Percentiles rank a stretch among this genome's conserved stretches.
These are phyloP conservation scores for Brassica cretica DNA, from an alignment of 345 rosid genomes.

Conservation along the genomic window DNA sequence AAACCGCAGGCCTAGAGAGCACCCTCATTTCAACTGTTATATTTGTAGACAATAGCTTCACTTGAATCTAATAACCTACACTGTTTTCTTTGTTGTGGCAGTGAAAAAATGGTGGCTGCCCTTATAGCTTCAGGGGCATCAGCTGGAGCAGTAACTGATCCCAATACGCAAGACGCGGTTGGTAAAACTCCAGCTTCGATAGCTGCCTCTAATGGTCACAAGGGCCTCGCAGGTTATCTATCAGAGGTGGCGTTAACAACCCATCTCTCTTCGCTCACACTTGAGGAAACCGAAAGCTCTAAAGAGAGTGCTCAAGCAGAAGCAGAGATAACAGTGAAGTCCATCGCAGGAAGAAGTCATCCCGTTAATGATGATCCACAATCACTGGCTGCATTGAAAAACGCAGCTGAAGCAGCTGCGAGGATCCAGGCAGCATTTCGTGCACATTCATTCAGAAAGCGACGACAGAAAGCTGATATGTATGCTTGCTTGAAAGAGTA, in stretches of 20 bases:
- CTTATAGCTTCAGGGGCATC: constrained; percentile 92
- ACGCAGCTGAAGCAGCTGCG: constrained; percentile 91
- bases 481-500: constrained; percentile 51
- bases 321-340: constrained; percentile 68
- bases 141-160: constrained; percentile 97
- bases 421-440: constrained; percentile 95
- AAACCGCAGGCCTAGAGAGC: too few relatives aligned
- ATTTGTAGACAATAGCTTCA: not conserved
- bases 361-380: constrained; percentile 24
- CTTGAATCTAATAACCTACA: not conserved
- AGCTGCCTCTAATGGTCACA: constrained; percentile 72
- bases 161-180: constrained; percentile 60
- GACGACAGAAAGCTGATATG: constrained; percentile 46
- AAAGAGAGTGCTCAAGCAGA: constrained; percentile 66
- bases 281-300: constrained; percentile 75
- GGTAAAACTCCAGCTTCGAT: constrained; percentile 84
- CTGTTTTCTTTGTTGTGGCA: constrained; percentile 36
- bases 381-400: constrained; percentile 82
- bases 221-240: constrained; percentile 97
- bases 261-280: constrained; percentile 83
- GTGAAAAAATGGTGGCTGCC: constrained; percentile 93
- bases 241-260: constrained; percentile 86
- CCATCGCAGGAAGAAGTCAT: constrained; percentile 46
- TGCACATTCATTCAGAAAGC: constrained; percentile 85
- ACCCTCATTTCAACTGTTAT: not conserved